Percentiles rank a stretch among this genome's conserved stretches.
phyloP scores from a whole-genome alignment of 2,329 filamentous ascomycete genomes.

The Tolypocladium sp. region DNA sequence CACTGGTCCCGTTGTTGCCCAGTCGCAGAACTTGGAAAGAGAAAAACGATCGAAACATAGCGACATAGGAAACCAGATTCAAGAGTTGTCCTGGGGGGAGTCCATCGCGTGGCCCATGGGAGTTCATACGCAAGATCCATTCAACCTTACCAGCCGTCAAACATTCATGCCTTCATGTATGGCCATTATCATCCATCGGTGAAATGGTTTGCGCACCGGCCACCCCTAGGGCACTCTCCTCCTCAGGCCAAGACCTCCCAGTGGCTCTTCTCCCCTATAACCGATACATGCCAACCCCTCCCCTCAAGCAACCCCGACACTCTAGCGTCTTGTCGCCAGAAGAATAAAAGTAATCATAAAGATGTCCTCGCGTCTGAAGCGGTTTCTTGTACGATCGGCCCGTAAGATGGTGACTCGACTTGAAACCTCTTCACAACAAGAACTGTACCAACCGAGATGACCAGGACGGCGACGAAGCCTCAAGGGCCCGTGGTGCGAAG shows the following conservation, averaged over 20 bases:
- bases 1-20: neutral
- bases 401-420: neutral
- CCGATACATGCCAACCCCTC: neutral
- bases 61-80: neutral
- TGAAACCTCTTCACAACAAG: neutral
- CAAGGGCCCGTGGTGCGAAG: neutral
- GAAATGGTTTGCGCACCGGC: neutral
- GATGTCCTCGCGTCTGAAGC: neutral
- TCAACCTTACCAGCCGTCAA: conserved; percentile 4
- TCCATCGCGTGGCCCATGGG: neutral
- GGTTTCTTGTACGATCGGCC: neutral
- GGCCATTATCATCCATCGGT: conserved; percentile 8
- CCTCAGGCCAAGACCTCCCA: neutral
- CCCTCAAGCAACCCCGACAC: neutral
- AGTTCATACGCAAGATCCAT: conserved; percentile 1
- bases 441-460: neutral
- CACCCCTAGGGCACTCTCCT: neutral
- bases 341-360: neutral
- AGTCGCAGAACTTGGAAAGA: too few relatives aligned
- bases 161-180: conserved; percentile 8
- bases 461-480: neutral
- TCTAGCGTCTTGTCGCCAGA: neutral
- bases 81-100: neutral
- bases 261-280: neutral
- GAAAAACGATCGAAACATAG: neutral